phyloP scores from a whole-genome alignment of 2,329 filamentous ascomycete species.

The Colletotrichum cereale region DNA sequence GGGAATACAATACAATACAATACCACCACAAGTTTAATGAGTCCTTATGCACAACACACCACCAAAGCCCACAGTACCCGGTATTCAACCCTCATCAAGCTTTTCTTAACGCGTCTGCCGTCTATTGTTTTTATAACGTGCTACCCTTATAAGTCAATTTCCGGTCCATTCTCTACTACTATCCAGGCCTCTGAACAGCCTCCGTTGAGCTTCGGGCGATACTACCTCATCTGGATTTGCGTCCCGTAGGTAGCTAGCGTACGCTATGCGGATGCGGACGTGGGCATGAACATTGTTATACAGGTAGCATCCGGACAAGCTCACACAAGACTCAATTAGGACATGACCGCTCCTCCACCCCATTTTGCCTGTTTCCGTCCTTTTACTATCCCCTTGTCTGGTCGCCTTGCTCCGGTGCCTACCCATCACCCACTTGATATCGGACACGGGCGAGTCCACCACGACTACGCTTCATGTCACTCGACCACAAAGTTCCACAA shows the following conservation, averaged over 20 bases:
- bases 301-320: not conserved
- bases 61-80: not conserved
- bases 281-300: not conserved
- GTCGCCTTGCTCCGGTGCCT: too few relatives aligned
- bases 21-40: conserved; percentile 23
- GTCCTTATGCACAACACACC: conserved; percentile 19
- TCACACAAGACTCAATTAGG: not conserved
- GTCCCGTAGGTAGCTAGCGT: not conserved
- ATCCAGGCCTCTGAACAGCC: not conserved
- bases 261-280: not conserved
- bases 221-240: too few relatives aligned
- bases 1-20: not conserved
- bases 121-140: not conserved
- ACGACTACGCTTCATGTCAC: not conserved
- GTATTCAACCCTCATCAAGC: not conserved
- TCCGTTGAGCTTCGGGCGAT: not conserved
- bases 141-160: not conserved
- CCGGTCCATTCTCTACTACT: too few relatives aligned
- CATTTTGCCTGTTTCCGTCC: not conserved
- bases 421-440: not conserved
- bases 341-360: not conserved
- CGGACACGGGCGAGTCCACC: not conserved
- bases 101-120: not conserved
- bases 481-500: not conserved
- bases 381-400: not conserved